Evolutionary conservation across 108 stramenopile species (phyloP), one percentile per base, ranked within the genome.

Genomic region (Aureococcus anophagefferens): DNA sequence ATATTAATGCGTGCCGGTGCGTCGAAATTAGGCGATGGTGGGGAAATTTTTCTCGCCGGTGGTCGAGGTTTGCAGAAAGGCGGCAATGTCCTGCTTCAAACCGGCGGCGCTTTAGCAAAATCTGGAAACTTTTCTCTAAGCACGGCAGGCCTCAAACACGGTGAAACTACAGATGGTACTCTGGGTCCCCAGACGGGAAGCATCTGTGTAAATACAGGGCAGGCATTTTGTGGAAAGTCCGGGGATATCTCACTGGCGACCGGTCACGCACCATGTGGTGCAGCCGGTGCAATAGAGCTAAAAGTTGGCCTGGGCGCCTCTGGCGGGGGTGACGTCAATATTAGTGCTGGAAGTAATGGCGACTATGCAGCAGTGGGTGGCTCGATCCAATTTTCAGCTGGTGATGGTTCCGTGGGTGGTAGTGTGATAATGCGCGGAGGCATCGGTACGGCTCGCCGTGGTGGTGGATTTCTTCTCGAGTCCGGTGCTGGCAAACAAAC

Each of bases 1-100:
- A 31, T 77, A 30, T 37, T 34, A 18, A 5, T 79, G 9, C 75
- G 75, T 21, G 62, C 76, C 63, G 74, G 80, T 37, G 46, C 68
- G 0, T 37, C 36, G 4, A 33, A 66, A 21, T 66, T 16, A 29
- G 33, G 33, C 11, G 33, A 32, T 7, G 65, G 65, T 14, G 65
- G 65, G 11, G 65, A 66, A 16, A 66, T 66, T 15, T 34, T 34
- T 16, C 16, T 66, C 4, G 65, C 65, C 17, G 32, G 33, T 66
- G 65, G 65, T 18, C 28, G 29, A 16, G 34, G 28, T 34, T 5
- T 66, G 18, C 33, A 66, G 5, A 16, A 32, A 32, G 65, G 65
- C 32, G 65, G 33, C 31, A 34, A 34, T 15, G 33, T 66, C 5
- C 16, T 34, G 33, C 28, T 66, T 34, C 31, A 66, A 34, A 29